Evolutionary conservation across 768 basidiomycete species (phyloP), one percentile per base, ranked within the genome.

Genomic region (Dioszegia crocea): DNA sequence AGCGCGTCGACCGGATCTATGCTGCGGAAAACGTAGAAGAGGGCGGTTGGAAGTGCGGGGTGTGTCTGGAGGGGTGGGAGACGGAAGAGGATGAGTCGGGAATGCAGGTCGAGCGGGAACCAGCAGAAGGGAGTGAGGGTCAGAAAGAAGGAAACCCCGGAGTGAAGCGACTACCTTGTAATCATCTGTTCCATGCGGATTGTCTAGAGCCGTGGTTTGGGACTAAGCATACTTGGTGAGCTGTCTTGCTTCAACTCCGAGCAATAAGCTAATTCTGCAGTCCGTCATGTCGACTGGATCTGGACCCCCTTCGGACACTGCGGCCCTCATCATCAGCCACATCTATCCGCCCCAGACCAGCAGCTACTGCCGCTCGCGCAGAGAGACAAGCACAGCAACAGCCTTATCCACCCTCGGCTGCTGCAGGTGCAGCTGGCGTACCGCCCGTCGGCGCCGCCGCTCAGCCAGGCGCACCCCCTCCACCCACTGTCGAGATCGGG

Each of bases 1-100:
- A 50, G 31, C 27, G 71, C 24, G 55, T 70, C 4, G 55, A 70
- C 38, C 44, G 56, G 61, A 61, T 73, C 9, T 43, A 64, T 36
- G 61, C 62, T 4, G 71, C 71, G 0, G 66, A 70, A 41, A 40
- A 59, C 36, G 49, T 19, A 14, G 46, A 56, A 30, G 44, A 56
- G 11, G 54, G 54, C 45, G 71, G 68, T 3, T 73, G 71, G 71
- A 70, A 73, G 21, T 73, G 71, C 43, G 68, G 66, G 2, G 59
- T 73, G 9, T 73, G 71, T 54, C 56, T 73, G 3, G 68, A 73
- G 23, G 68, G 71, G 10, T 5, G 52, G 19, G 48, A 60, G 6
- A 33, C 14, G 5, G n/a, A 43, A 12, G 26, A 51, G 17, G 41
- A 2, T 27, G 41, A 45, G 24, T 36, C 47, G 24, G 36, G 30